Conservation (phyloP, 148 eudicot species). For the Persicaria maculosa region DNA sequence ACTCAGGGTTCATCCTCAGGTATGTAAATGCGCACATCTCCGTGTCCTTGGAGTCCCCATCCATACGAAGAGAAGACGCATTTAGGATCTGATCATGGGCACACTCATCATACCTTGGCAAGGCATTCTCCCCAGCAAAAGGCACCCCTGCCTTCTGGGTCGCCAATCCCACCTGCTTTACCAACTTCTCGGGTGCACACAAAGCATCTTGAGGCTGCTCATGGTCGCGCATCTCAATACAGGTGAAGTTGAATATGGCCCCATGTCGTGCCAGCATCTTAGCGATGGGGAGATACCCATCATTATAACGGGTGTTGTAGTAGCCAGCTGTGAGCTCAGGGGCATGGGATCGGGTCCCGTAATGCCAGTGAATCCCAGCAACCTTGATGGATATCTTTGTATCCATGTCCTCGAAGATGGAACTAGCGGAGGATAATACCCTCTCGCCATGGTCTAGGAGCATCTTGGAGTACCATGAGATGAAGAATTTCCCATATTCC, state of each 20-base stretch:
- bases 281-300: constrained; percentile 3
- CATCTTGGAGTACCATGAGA: constrained; percentile 76
- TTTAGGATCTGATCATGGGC: constrained; percentile 74
- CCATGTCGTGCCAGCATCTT: constrained; percentile 7
- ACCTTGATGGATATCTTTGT: constrained; percentile 56
- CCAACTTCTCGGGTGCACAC: constrained; percentile 9
- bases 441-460: constrained; percentile 68
- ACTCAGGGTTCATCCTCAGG: constrained; percentile 51
- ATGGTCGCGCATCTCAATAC: constrained; percentile 3
- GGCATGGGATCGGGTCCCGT: constrained; percentile 31
- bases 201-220: constrained; percentile 5
- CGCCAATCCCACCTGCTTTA: background rate
- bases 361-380: constrained; percentile 44
- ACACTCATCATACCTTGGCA: constrained; percentile 51
- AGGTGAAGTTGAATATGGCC: constrained; percentile 4
- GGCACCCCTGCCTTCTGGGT: constrained; percentile 42
- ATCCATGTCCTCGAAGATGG: constrained; percentile 32
- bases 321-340: constrained; percentile 47
- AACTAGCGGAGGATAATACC: constrained; percentile 44
- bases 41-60: constrained; percentile 27
- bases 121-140: constrained; percentile 83
- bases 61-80: constrained; percentile 51
- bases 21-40: constrained; percentile 83
- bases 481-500: constrained; percentile 80
- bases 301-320: constrained; percentile 24